Conservation (phyloP, 2,329 filamentous ascomycete genomes). For the Diatrype stigma region DNA sequence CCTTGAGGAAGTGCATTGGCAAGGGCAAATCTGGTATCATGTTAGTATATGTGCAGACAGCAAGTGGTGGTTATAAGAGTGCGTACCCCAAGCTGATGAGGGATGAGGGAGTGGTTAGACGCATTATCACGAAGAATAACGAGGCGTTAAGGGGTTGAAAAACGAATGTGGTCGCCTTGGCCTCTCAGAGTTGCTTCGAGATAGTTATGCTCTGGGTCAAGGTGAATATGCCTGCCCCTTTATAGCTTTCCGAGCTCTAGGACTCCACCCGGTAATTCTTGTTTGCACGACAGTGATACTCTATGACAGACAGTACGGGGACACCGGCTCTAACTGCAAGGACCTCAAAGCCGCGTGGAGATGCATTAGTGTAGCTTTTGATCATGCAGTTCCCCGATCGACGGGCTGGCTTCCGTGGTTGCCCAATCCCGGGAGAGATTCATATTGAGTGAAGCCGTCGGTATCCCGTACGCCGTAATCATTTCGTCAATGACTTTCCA, state of each 20-base stretch:
- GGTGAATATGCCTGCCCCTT: slow-evolving; percentile 5
- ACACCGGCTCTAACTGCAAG: slow-evolving; percentile 3
- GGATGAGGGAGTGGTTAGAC: slow-evolving; percentile 16
- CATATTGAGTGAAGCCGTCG: slow-evolving; percentile 11
- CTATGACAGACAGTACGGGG: slow-evolving; percentile 7
- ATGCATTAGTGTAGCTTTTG: slow-evolving; percentile 11
- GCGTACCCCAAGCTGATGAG: slow-evolving; percentile 23
- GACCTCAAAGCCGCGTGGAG: slow-evolving; percentile 9
- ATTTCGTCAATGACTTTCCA: slow-evolving; percentile 8
- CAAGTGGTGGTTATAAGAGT: background rate
- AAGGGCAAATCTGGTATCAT: slow-evolving; percentile 15
- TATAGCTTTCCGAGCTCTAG: slow-evolving; percentile 1
- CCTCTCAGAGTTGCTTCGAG: slow-evolving; percentile 4
- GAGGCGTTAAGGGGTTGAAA: slow-evolving; percentile 6
- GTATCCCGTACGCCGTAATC: background rate
- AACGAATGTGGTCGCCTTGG: slow-evolving; percentile 22
- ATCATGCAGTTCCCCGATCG: slow-evolving; percentile 22
- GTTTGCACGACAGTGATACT: slow-evolving; percentile 8
- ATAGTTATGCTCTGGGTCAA: background rate
- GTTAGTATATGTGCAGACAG: slow-evolving; percentile 12
- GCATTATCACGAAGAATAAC: slow-evolving; percentile 22
- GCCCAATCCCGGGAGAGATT: slow-evolving; percentile 7
- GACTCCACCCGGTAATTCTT: background rate
- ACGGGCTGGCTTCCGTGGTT: slow-evolving; percentile 10
- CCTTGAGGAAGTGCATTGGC: slow-evolving; percentile 16